Conservation (phyloP, 768 basidiomycete species). For the Russula brevipes region DNA sequence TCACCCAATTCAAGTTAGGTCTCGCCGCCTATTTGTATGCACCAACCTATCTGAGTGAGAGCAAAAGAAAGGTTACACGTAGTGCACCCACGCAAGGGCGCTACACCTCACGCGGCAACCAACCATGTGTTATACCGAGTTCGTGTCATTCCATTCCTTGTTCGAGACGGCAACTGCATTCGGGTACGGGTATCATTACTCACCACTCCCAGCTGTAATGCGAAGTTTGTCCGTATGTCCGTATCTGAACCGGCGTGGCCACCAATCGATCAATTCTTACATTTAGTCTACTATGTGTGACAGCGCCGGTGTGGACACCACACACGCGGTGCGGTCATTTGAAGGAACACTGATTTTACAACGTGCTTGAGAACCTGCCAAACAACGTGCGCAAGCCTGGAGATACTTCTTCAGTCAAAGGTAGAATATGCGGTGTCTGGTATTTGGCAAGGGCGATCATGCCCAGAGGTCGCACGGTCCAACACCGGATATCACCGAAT, state of each 20-base stretch:
- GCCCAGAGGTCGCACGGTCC: background rate
- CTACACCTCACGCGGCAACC: slow-evolving; percentile 8
- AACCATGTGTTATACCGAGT: slow-evolving; percentile 12
- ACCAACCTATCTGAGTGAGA: slow-evolving; percentile 3
- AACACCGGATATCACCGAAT: slow-evolving; percentile 5
- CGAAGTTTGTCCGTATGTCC: slow-evolving; percentile 15
- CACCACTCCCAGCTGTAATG: background rate
- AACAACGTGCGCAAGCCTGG: background rate
- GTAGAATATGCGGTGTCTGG: background rate
- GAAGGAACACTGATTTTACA: background rate
- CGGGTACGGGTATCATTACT: background rate
- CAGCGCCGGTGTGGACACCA: too few relatives aligned
- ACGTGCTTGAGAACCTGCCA: background rate
- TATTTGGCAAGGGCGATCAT: background rate
- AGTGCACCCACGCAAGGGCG: background rate
- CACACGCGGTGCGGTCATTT: too few relatives aligned
- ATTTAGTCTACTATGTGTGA: too few relatives aligned
- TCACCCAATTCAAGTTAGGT: background rate
- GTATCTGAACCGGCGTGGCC: background rate
- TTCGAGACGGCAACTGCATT: too few relatives aligned
- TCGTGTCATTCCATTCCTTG: background rate
- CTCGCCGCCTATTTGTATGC: slow-evolving; percentile 8
- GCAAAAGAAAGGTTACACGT: background rate
- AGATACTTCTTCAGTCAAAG: background rate
- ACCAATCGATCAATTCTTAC: background rate